Conservation (phyloP, 176 grass and related monocot species). For the Oryza rufipogon region DNA sequence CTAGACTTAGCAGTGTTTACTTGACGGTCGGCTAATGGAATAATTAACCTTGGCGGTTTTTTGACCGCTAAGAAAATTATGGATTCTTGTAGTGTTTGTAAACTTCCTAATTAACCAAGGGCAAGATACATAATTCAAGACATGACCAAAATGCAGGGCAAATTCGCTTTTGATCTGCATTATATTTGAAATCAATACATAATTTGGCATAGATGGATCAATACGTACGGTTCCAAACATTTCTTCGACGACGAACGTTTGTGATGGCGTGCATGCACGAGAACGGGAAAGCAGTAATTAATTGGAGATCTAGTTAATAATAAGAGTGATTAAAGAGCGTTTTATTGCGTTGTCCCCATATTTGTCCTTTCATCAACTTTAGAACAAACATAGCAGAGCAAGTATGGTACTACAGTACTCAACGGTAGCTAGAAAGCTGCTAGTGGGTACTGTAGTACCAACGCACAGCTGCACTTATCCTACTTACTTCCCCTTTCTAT, state of each 20-base stretch:
- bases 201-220: not conserved
- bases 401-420: not conserved
- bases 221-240: not conserved
- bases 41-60: no score
- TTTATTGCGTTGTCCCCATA: conserved; percentile 50
- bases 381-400: not conserved
- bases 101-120: no score
- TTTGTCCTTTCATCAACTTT: conserved; percentile 32
- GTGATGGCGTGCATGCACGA: not conserved
- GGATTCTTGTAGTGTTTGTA: no score
- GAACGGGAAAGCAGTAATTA: not conserved
- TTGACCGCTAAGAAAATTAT: no score
- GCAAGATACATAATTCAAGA: no score
- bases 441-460: not conserved
- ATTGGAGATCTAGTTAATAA: conserved; percentile 11
- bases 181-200: not conserved
- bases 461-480: conserved; percentile 21
- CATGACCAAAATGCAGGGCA: not conserved
- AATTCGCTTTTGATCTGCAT: not conserved
- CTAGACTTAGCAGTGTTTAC: no score
- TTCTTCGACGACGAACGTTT: not conserved
- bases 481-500: not conserved
- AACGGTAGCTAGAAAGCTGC: not conserved
- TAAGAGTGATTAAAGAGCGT: conserved; percentile 35
- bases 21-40: no score